Percentiles rank a stretch among this genome's conserved stretches.
phyloP scores from a whole-genome alignment of 768 basidiomycete species.

The Exsudoporus frostii region DNA sequence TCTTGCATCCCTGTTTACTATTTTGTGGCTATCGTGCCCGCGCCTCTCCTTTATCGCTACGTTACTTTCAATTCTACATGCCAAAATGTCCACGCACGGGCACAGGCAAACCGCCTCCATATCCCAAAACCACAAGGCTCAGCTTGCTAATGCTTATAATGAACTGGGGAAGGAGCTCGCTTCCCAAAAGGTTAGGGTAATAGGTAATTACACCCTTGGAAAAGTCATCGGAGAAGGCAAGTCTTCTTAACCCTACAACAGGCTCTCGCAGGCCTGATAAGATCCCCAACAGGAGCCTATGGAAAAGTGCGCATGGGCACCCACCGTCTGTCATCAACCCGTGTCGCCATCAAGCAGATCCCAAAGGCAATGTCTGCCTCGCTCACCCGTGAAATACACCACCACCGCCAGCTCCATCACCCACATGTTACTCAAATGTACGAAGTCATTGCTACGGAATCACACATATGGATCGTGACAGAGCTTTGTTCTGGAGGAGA shows the following conservation, averaged over 20 bases:
- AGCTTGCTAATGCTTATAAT: conserved; percentile 94
- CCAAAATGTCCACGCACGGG: conserved; percentile 46
- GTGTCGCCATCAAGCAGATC: conserved; percentile 97
- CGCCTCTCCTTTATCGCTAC: conserved; percentile 33
- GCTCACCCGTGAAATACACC: conserved; percentile 96
- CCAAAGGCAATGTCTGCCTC: conserved; percentile 90
- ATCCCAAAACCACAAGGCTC: conserved; percentile 76
- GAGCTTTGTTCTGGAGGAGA: conserved; percentile 97
- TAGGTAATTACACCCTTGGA: conserved; percentile 93
- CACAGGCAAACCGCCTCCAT: conserved; percentile 63
- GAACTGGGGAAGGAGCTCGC: conserved; percentile 95
- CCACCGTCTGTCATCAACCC: conserved; percentile 85
- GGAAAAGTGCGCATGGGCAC: conserved; percentile 94
- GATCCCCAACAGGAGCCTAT: conserved; percentile 68
- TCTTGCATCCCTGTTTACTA: conserved; percentile 20
- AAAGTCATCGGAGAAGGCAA: conserved; percentile 93
- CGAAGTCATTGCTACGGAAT: conserved; percentile 97
- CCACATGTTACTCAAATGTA: conserved; percentile 94
- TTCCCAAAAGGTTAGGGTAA: conserved; percentile 84
- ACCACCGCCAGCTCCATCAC: conserved; percentile 95
- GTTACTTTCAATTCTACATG: conserved; percentile 30
- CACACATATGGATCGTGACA: conserved; percentile 93
- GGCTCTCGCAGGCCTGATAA: conserved; percentile 19
- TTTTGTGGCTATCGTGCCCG: conserved; percentile 33
- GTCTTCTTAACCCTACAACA: conserved; percentile 22